Conservation (phyloP, 345 rosid species). For the Draba incana region DNA sequence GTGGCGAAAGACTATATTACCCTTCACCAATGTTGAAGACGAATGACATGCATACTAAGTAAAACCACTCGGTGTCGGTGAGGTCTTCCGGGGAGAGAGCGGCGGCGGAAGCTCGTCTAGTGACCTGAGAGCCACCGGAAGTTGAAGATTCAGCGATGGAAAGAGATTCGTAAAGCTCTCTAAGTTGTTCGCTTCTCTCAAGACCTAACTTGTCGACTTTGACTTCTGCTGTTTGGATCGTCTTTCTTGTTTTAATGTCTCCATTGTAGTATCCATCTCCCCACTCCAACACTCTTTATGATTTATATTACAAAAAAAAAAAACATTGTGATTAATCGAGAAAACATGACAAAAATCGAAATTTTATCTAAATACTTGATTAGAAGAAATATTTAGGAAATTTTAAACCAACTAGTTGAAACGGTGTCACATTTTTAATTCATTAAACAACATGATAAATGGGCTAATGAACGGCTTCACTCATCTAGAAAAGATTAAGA, state of each 20-base stretch:
- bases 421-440: too few relatives aligned
- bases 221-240: slow-evolving; percentile 73
- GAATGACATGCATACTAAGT: slow-evolving; percentile 97
- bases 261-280: slow-evolving; percentile 96
- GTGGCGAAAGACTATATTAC: slow-evolving; percentile 46
- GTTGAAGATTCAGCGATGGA: slow-evolving; percentile 58
- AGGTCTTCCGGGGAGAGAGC: slow-evolving; percentile 96
- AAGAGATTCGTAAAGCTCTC: slow-evolving; percentile 81
- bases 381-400: background rate
- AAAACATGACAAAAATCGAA: background rate
- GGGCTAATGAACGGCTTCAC: too few relatives aligned
- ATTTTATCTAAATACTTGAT: background rate
- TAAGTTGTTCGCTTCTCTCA: slow-evolving; percentile 86
- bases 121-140: slow-evolving; percentile 46
- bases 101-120: slow-evolving; percentile 63
- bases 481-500: too few relatives aligned
- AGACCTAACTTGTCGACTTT: slow-evolving; percentile 68
- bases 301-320: background rate
- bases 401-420: background rate
- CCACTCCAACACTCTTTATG: slow-evolving; percentile 78
- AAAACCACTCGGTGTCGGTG: slow-evolving; percentile 94
- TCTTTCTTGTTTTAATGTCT: slow-evolving; percentile 92
- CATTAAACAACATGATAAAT: too few relatives aligned
- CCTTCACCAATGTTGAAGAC: slow-evolving; percentile 80
- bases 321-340: background rate